Percentiles rank a stretch among this genome's conserved stretches.
These are phyloP conservation scores for Furcasterigmium furcatum DNA, from an alignment of 2,329 filamentous ascomycete genomes.

Conservation along the genomic window DNA sequence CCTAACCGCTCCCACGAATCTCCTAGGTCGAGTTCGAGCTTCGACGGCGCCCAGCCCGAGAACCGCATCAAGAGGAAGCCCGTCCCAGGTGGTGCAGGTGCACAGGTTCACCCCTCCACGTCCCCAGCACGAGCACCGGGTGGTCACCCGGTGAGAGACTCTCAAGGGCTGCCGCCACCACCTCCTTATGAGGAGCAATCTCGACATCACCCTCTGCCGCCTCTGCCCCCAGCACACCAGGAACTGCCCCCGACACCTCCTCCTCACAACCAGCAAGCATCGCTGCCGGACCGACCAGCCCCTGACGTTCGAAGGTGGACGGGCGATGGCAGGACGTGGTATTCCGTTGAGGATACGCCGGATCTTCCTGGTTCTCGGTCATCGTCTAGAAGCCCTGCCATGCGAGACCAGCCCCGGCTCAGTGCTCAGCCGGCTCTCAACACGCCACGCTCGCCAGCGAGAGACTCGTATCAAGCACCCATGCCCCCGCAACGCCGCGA, in stretches of 20 bases:
- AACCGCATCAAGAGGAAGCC: conserved; percentile 52
- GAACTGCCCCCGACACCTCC: neutral
- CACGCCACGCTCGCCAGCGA: neutral
- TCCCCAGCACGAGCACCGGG: conserved; percentile 13
- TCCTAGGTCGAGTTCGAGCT: conserved; percentile 41
- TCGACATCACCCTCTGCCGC: neutral
- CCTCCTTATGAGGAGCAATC: conserved; percentile 2
- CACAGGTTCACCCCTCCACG: conserved; percentile 13
- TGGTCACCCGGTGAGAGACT: no score
- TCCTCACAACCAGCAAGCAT: conserved; percentile 1
- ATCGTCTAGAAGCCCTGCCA: neutral
- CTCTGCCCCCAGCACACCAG: neutral
- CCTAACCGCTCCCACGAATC: conserved; percentile 22
- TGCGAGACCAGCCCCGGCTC: neutral
- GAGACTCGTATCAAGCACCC: neutral
- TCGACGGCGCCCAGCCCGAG: conserved; percentile 34
- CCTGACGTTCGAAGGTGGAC: conserved; percentile 2
- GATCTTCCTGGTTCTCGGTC: neutral
- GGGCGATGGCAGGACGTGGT: conserved; percentile 2
- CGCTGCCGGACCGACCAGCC: conserved; percentile 7
- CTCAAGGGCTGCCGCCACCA: neutral
- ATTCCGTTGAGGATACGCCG: neutral
- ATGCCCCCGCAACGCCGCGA: neutral
- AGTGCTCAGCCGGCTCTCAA: neutral
- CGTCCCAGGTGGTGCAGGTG: conserved; percentile 29